These are phyloP conservation scores for Musa troglodytarum DNA, from an alignment of 176 grass and related monocot species.

Conservation along the genomic window DNA sequence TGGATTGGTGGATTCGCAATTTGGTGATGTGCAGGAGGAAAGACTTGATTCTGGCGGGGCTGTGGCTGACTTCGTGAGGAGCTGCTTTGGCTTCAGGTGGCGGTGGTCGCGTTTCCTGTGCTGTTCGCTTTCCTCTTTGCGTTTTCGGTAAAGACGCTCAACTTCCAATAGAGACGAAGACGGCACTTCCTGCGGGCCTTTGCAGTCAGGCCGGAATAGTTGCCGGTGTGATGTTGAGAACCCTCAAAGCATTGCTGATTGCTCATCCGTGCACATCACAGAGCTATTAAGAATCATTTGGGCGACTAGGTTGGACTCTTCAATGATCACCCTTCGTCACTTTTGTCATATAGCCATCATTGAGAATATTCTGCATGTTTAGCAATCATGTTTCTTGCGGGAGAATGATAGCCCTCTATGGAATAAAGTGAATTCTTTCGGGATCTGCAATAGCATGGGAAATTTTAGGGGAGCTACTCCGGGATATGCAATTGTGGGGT, in stretches of 20 bases:
- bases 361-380: conserved; percentile 2
- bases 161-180: conserved; percentile 6
- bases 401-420: no score
- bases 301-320: neutral
- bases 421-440: neutral
- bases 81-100: conserved; percentile 4
- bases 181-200: neutral
- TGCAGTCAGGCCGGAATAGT: no score
- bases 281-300: no score
- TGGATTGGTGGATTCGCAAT: neutral
- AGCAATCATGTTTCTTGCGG: neutral
- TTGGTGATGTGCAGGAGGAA: neutral
- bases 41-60: no score
- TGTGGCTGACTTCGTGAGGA: neutral
- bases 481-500: no score
- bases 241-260: no score
- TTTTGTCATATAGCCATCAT: neutral
- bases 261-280: no score
- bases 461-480: neutral
- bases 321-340: neutral
- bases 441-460: conserved; percentile 1
- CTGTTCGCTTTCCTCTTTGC: conserved; percentile 7
- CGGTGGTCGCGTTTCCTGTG: conserved; percentile 1
- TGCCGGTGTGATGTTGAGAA: no score
- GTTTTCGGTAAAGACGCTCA: neutral